Conservation (phyloP, 306 rosid genomes). For the Macrotyloma uniflorum region DNA sequence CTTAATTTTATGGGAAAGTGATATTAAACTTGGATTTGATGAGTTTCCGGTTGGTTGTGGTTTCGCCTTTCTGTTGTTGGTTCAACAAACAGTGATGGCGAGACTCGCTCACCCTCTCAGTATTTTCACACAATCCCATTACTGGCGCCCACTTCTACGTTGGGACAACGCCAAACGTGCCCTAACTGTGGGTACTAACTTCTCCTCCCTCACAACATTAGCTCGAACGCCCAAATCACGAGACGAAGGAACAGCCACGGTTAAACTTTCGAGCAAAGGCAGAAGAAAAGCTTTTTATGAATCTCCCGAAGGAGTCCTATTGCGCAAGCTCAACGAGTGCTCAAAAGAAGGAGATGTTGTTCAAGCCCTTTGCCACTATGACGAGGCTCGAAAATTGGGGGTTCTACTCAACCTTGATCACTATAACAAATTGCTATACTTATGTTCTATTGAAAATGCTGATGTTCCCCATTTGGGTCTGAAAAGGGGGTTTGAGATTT, state of each 20-base stretch:
- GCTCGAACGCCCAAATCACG: slow-evolving; percentile 39
- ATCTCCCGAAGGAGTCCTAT: slow-evolving; percentile 62
- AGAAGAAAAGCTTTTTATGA: slow-evolving; percentile 51
- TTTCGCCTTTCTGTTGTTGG: neutral
- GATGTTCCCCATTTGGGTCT: slow-evolving; percentile 36
- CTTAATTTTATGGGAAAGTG: neutral
- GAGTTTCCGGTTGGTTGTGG: neutral
- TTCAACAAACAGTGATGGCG: slow-evolving; percentile 13
- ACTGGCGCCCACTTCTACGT: slow-evolving; percentile 40
- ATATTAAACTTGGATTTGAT: neutral
- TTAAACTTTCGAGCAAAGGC: slow-evolving; percentile 40
- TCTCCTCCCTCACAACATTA: slow-evolving; percentile 37
- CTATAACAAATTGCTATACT: slow-evolving; percentile 66
- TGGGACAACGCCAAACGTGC: slow-evolving; percentile 17
- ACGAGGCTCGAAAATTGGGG: slow-evolving; percentile 58
- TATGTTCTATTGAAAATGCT: slow-evolving; percentile 56
- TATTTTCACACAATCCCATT: slow-evolving; percentile 42
- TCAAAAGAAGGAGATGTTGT: slow-evolving; percentile 57
- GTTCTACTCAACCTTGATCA: slow-evolving; percentile 54
- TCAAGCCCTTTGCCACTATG: slow-evolving; percentile 75
- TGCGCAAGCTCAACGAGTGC: slow-evolving; percentile 52
- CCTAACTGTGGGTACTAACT: neutral
- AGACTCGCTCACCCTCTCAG: slow-evolving; percentile 56
- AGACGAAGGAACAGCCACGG: neutral
- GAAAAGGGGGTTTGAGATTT: slow-evolving; percentile 78